Base-by-base conservation (phyloP, 2,329 filamentous ascomycete genomes). In the Paecilomyces fulvus region DNA sequence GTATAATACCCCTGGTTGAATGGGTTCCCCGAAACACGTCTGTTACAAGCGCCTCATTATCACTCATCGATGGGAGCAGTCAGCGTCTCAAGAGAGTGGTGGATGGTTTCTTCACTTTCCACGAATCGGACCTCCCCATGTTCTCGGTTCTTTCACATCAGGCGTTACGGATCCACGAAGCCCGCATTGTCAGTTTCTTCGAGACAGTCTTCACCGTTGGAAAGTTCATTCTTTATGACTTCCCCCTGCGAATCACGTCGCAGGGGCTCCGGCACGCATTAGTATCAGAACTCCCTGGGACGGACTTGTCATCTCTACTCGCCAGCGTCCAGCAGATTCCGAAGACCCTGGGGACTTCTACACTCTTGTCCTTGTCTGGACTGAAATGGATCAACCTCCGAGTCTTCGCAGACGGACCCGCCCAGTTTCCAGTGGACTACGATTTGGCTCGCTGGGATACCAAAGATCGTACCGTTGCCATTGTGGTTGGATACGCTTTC, bases 81-180 rank as follows among this genome's bases (percentile, higher is more conserved):
- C 64, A 69, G 49, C 68, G 73, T n/a, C 56, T 76, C 51, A 69
- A 67, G 33, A 71, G 69, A 46, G 68, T 74, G 49, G 59, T 71
- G 28, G 68, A 67, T 51, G 66, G 71, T 1, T 72, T 76, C 53
- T 70, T 76, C 58, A 67, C 69, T 8, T 75, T 75, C 56, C 69
- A 75, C 31, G 72, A 78, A 55, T 78, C 82, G 1, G 88, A 91
- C 65, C 82, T 91, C 55, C 87, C 87, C 53, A 84, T 86, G 64
- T 92, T 92, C 64, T 92, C 88, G 0, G 85, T 87, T 49, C 77
- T 88, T 62, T 90, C 88, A 57, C 88, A 91, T 65, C 83, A 85
- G 57, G 85, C 88, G 8, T 74, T 91, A 31, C 75, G 83, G 46
- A 71, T 77, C 3, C 76, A 90, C 56, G 84, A 88, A 66, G 72